Conservation (phyloP, 129 eudicot species). For the Oenanthe sinensis region DNA sequence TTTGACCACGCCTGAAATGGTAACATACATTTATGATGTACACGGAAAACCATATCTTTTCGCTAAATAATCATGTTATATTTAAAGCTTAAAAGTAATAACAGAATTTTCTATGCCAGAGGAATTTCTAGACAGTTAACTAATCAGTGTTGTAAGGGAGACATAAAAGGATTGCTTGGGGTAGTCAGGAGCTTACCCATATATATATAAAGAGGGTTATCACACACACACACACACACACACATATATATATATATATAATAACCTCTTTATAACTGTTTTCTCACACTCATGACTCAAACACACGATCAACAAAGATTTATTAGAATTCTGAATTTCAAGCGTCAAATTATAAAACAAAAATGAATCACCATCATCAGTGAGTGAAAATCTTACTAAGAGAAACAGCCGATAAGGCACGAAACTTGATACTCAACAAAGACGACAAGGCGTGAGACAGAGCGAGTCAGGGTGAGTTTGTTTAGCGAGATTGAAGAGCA, state of each 20-base stretch:
- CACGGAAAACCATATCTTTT: constrained; percentile 1
- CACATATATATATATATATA: too few relatives aligned
- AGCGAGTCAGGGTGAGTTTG: constrained; percentile 72
- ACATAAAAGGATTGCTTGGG: neutral
- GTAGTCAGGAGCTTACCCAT: neutral
- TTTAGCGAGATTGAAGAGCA: constrained; percentile 63
- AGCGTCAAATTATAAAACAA: constrained; percentile 45
- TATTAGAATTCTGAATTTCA: constrained; percentile 43
- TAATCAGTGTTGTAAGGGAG: neutral
- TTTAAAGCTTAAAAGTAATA: neutral
- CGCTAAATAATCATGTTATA: neutral
- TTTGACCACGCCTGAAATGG: constrained; percentile 61
- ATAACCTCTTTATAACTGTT: constrained; percentile 35
- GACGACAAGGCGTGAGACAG: constrained; percentile 46
- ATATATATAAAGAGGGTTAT: too few relatives aligned
- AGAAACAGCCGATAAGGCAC: constrained; percentile 76
- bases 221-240: too few relatives aligned
- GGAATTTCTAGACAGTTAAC: too few relatives aligned
- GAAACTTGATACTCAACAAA: constrained; percentile 45
- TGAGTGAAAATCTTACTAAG: constrained; percentile 64
- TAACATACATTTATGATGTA: constrained; percentile 2
- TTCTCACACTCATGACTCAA: constrained; percentile 44
- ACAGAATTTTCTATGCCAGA: neutral
- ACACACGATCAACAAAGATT: constrained; percentile 35
- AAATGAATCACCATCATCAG: constrained; percentile 35